Evolutionary conservation across 1,139 yeast genomes (phyloP).

Genomic region (Arxiozyma telluris): DNA sequence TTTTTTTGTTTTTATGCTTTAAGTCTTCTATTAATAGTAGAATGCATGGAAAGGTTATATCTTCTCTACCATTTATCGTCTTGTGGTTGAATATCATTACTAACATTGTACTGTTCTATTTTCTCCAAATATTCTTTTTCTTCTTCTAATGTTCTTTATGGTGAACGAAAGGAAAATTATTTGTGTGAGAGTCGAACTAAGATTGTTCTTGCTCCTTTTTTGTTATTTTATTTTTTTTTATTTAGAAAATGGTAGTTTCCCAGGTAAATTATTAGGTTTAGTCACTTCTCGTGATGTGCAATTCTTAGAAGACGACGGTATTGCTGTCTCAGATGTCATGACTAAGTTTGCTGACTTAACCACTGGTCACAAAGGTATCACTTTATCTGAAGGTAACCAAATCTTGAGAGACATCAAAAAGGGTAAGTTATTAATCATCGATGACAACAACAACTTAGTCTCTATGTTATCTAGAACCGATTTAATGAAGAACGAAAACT

Average conservation of each 20-base stretch:
- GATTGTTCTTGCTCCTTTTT: background rate
- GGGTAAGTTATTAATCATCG: slow-evolving; percentile 95
- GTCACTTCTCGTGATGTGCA: slow-evolving; percentile 96
- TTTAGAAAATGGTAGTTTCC: slow-evolving; percentile 71
- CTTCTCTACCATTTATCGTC: background rate
- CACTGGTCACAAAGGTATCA: slow-evolving; percentile 76
- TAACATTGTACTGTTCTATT: slow-evolving; percentile 4
- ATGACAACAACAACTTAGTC: slow-evolving; percentile 62
- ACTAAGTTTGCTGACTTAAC: slow-evolving; percentile 60
- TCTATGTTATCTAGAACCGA: slow-evolving; percentile 92
- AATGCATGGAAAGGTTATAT: too few species aligned
- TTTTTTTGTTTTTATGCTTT: background rate
- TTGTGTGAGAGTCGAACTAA: background rate
- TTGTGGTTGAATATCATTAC: background rate
- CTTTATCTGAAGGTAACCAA: slow-evolving; percentile 78
- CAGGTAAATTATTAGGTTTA: slow-evolving; percentile 88
- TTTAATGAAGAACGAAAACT: slow-evolving; percentile 88
- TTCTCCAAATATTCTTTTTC: too few species aligned
- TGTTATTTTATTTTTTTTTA: background rate
- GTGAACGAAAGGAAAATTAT: background rate
- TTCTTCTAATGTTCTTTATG: background rate
- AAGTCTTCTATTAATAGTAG: background rate
- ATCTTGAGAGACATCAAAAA: slow-evolving; percentile 87
- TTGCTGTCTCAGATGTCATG: slow-evolving; percentile 73
- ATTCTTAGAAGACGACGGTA: slow-evolving; percentile 67